These are phyloP conservation scores for Peronospora farinosa DNA, from an alignment of 352 stramenopile genomes.

Conservation along the genomic window DNA sequence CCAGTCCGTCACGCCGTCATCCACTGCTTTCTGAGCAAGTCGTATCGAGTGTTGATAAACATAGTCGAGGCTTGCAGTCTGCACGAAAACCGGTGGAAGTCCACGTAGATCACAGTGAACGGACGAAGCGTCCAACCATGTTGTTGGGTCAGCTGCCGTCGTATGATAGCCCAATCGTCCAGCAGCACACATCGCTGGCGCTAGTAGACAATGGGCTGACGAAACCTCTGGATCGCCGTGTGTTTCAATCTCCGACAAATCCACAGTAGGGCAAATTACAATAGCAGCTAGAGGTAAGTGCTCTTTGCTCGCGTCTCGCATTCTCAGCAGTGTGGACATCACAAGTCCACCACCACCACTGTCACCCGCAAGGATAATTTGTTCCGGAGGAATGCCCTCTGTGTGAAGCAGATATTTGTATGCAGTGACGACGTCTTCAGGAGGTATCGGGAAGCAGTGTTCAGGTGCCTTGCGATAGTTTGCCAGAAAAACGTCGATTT, in stretches of 20 bases:
- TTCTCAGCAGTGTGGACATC: conserved; percentile 37
- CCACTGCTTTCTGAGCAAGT: conserved; percentile 31
- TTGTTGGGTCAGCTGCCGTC: conserved; percentile 14
- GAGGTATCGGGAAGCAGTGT: conserved; percentile 33
- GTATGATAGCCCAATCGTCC: conserved; percentile 18
- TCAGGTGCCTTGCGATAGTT: conserved; percentile 49
- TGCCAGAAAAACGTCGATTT: conserved; percentile 38
- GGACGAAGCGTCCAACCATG: conserved; percentile 37
- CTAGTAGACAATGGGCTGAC: conserved; percentile 28
- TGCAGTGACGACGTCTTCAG: conserved; percentile 32
- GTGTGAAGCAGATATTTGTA: conserved; percentile 39
- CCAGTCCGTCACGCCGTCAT: conserved; percentile 36
- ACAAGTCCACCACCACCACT: conserved; percentile 38
- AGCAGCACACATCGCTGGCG: conserved; percentile 23
- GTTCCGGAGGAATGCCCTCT: conserved; percentile 19
- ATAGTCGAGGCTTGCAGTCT: conserved; percentile 35
- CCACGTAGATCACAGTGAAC: conserved; percentile 44
- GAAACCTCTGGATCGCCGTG: conserved; percentile 11
- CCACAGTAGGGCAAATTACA: conserved; percentile 37
- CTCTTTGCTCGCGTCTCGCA: conserved; percentile 17
- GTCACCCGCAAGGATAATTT: conserved; percentile 36
- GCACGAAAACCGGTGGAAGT: conserved; percentile 43
- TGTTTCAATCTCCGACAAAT: conserved; percentile 33
- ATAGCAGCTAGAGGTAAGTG: conserved; percentile 32
- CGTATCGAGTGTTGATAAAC: conserved; percentile 32